Evolutionary conservation across 257 asterid species (phyloP).

Genomic region (Solanum clarkiae): DNA sequence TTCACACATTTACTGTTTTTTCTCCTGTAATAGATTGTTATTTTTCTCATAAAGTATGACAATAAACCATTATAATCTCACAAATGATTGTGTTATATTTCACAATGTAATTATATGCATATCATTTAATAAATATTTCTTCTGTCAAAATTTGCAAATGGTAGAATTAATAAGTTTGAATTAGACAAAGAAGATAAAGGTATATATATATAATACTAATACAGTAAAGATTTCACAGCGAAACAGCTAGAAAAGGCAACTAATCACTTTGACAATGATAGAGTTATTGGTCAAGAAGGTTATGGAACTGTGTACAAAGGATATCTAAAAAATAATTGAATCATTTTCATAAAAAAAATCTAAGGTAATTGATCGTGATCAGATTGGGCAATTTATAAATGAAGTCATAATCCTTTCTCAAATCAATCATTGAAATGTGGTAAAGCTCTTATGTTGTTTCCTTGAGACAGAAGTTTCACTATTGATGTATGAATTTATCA

Average conservation of each 20-base stretch:
- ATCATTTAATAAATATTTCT: too few relatives aligned
- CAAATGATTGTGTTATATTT: too few relatives aligned
- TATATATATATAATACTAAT: not conserved
- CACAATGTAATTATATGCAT: too few relatives aligned
- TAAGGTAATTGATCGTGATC: not conserved
- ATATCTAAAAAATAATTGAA: not conserved
- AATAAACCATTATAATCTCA: too few relatives aligned
- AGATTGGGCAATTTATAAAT: slow-evolving; percentile 23
- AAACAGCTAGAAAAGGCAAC: not conserved
- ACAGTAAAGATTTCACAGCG: not conserved
- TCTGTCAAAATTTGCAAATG: too few relatives aligned
- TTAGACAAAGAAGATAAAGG: too few relatives aligned
- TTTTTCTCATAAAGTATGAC: too few relatives aligned
- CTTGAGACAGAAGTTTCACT: slow-evolving; percentile 19
- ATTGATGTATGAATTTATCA: slow-evolving; percentile 20
- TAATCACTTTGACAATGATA: not conserved
- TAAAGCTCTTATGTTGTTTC: slow-evolving; percentile 29
- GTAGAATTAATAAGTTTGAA: too few relatives aligned
- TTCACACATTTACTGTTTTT: too few relatives aligned
- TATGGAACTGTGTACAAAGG: slow-evolving; percentile 6
- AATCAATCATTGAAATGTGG: slow-evolving; percentile 14
- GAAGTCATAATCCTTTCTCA: slow-evolving; percentile 23
- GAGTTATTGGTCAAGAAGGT: slow-evolving; percentile 2
- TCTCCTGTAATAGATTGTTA: too few relatives aligned
- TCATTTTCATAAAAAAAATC: not conserved